Evolutionary conservation across 2,329 filamentous ascomycete genomes (phyloP).

Genomic region (Cercospora janseana): DNA sequence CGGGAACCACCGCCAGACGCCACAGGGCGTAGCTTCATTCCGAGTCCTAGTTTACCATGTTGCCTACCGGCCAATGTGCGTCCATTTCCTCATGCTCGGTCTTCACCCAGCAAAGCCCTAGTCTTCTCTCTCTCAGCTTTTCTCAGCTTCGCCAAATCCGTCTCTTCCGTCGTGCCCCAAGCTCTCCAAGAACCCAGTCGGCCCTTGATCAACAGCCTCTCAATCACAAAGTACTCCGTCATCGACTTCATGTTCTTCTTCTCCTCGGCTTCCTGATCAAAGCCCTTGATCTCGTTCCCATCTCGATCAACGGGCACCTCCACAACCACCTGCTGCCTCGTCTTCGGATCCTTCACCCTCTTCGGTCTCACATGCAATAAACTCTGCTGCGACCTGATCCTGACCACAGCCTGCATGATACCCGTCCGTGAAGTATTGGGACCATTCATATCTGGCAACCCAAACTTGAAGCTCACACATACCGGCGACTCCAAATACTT

Average conservation of each 20-base stretch:
- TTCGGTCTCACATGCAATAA: conserved; percentile 28
- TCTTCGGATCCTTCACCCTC: conserved; percentile 20
- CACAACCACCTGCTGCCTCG: conserved; percentile 16
- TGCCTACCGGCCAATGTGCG: background rate
- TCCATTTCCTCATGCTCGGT: too few species aligned
- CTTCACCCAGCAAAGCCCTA: conserved; percentile 14
- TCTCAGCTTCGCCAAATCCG: conserved; percentile 41
- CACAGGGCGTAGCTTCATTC: too few species aligned
- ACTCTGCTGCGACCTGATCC: conserved; percentile 32
- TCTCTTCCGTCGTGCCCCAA: conserved; percentile 51
- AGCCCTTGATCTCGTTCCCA: conserved; percentile 37
- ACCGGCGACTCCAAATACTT: conserved; percentile 30
- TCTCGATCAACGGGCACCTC: conserved; percentile 36
- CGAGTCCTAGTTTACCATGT: background rate
- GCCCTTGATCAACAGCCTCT: conserved; percentile 43
- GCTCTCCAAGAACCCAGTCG: conserved; percentile 49
- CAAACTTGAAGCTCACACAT: conserved; percentile 29
- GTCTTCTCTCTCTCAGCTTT: conserved; percentile 24
- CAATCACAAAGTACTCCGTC: conserved; percentile 53
- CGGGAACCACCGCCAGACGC: too few species aligned
- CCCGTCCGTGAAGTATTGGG: conserved; percentile 29
- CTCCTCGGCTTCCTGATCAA: conserved; percentile 38
- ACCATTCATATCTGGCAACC: conserved; percentile 25
- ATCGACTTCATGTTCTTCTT: conserved; percentile 40
- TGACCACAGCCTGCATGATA: conserved; percentile 35